Base-by-base conservation (phyloP, 2,329 filamentous ascomycete species). In the Pseudogymnoascus sp. region DNA sequence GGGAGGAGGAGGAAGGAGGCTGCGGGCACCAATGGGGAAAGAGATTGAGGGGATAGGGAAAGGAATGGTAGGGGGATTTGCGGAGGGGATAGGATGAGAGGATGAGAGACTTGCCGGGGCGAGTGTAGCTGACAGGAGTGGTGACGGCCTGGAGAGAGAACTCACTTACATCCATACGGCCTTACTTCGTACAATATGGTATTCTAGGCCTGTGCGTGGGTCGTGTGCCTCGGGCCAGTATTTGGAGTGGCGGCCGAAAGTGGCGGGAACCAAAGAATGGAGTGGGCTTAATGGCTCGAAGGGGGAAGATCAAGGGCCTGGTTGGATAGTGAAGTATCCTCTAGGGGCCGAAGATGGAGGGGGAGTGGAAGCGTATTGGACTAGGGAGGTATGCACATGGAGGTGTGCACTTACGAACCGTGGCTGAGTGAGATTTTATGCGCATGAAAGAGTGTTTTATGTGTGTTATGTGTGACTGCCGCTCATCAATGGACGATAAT, bases 181-280 rank as follows among this genome's bases (percentile, higher is more conserved):
- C 11, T 33, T 33, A 33, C 28, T 31, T 31, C 28, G 28, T 4
- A 31, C 28, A 31, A 11, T 56, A 56, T 56, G 50, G 47, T 56
- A 56, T 25, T 56, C 71, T 47, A 11, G 8, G 50, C n/a, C 25
- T 33, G n/a, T 18, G 50, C 16, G 25, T 56, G 25, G 50, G 50
- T 18, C 50, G 25, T 53, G 50, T 18, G 50, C 25, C 25, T 33
- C 25, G 28, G 50, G 50, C 25, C 50, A 31, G 42, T 18, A n/a
- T 31, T 56, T 33, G 50, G 28, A 14, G 28, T 33, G 50, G 50
- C 50, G 28, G 28, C 50, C 28, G 7, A 56, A 56, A 21, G 50
- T 56, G n/a, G 50, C 50, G 16, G 50, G 28, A 56, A 33, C 50
- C 28, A 33, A 56, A 35, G 16, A 56, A 56, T 14, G 28, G 16